Base-by-base conservation (phyloP, 176 grass and related monocot species). In the Aegilops umbellulata region DNA sequence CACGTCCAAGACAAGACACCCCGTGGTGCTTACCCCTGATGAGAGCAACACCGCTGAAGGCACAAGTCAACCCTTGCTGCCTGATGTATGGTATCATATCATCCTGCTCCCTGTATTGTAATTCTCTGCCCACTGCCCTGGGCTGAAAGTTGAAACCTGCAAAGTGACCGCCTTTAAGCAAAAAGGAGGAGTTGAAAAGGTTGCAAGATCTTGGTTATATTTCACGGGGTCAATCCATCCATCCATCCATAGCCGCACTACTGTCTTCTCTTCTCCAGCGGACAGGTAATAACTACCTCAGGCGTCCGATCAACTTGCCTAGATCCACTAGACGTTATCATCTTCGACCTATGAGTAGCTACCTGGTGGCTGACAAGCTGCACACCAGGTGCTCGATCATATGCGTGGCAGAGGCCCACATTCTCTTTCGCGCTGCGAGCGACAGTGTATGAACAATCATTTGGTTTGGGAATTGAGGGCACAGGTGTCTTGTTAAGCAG, bases 101-200 rank as follows among this genome's bases (percentile, higher is more conserved):
- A 69, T 38, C 22, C 67, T 22, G 67, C 67, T n/a, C 67, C 32
- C 4, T 69, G 67, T n/a, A 58, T 22, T 58, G 55, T 58, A 38
- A 38, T 51, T 76, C 72, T 8, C 42, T 22, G 46, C 49, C 44
- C 15, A 11, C 25, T 13, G 46, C 49, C 44, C 8, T 20, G 74
- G n/a, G 60, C 25, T 62, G 60, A 62, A 24, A 82, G 67, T 85
- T 67, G 82, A 85, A 55, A 89, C 68, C 55, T 67, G 68, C 58
- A 84, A 85, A 80, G 75, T 26, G n/a, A 7, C 17, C 35, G 31
- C 41, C 83, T 84, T 84, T 26, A 74, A 24, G 42, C 30, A 80
- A 72, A 60, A 82, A 71, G 41, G 9, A 60, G 49, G 32, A 39
- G 25, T 35, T 39, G 31, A 57, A 71, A 84, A 84, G 14, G 82